Evolutionary conservation across 768 basidiomycete genomes (phyloP).

Genomic region (Tricholoma matsutake): DNA sequence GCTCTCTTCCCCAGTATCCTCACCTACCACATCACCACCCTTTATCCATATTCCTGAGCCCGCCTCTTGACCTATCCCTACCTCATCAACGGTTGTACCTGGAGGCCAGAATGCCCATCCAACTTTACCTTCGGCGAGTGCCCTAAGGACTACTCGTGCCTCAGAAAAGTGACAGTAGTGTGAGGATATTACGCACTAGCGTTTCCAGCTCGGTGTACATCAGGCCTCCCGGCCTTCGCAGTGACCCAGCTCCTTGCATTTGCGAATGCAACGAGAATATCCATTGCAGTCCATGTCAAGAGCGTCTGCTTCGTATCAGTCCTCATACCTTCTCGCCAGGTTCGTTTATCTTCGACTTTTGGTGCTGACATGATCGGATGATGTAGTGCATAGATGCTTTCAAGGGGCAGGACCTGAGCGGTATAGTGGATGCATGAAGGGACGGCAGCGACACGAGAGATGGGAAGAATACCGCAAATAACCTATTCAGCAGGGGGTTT

Average conservation of each 20-base stretch:
- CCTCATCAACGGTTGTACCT: conserved; percentile 27
- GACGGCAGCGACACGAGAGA: conserved; percentile 80
- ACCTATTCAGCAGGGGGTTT: conserved; percentile 39
- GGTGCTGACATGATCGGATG: conserved; percentile 44
- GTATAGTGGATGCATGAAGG: conserved; percentile 79
- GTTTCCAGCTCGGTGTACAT: conserved; percentile 87
- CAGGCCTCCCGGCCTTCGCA: conserved; percentile 87
- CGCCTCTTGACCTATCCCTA: conserved; percentile 24
- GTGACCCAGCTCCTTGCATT: conserved; percentile 80
- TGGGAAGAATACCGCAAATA: conserved; percentile 68
- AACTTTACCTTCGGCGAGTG: conserved; percentile 78
- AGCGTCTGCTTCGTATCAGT: conserved; percentile 18
- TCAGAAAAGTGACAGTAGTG: neutral
- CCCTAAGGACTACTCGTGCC: conserved; percentile 59
- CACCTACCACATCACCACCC: conserved; percentile 28
- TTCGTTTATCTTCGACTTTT: conserved; percentile 62
- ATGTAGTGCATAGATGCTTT: conserved; percentile 58
- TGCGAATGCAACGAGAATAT: conserved; percentile 79
- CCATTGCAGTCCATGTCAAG: conserved; percentile 77
- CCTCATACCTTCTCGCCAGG: conserved; percentile 62
- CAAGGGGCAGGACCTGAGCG: conserved; percentile 70
- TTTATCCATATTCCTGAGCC: conserved; percentile 60
- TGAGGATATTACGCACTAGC: conserved; percentile 54
- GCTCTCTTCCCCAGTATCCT: conserved; percentile 30
- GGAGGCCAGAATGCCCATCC: conserved; percentile 89